Evolutionary conservation across 1,284 basidiomycete genomes (phyloP).

Genomic region (Ustilago trichophora): DNA sequence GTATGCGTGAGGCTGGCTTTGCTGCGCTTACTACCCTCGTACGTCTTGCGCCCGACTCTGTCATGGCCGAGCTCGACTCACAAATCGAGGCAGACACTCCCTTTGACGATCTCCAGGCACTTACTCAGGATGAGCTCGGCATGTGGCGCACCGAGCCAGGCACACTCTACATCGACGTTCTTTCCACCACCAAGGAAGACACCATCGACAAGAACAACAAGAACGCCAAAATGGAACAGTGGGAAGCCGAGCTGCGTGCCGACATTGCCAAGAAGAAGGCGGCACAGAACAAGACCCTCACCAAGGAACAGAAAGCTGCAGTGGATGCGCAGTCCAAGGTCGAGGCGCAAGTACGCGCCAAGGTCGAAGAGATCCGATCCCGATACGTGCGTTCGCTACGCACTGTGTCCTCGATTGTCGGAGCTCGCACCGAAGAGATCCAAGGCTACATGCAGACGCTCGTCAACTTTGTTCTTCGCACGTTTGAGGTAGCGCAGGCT

Average conservation of each 20-base stretch:
- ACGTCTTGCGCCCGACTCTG: conserved; percentile 53
- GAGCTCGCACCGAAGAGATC: conserved; percentile 47
- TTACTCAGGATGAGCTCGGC: conserved; percentile 56
- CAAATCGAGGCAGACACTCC: conserved; percentile 47
- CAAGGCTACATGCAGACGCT: conserved; percentile 51
- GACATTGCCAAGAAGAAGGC: conserved; percentile 64
- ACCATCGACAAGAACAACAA: conserved; percentile 47
- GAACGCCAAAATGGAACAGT: conserved; percentile 59
- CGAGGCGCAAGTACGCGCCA: conserved; percentile 52
- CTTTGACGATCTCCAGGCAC: conserved; percentile 37
- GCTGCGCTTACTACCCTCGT: conserved; percentile 56
- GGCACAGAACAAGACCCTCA: conserved; percentile 53
- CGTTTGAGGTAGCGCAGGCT: conserved; percentile 42
- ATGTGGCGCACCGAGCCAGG: conserved; percentile 60
- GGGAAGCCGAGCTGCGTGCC: conserved; percentile 65
- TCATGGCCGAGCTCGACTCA: conserved; percentile 50
- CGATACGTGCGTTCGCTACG: conserved; percentile 44
- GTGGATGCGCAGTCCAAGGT: conserved; percentile 59
- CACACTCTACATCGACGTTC: conserved; percentile 58
- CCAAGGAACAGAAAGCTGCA: conserved; percentile 58
- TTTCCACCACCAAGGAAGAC: conserved; percentile 46
- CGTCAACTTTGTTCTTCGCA: conserved; percentile 34
- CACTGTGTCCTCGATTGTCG: conserved; percentile 46
- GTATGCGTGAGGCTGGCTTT: conserved; percentile 50
- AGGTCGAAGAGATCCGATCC: conserved; percentile 45